Percentiles rank a stretch among this genome's conserved stretches.
Evolutionary conservation across 225 moss, liverwort and hornwort genomes (phyloP).

Genomic region (Straminergon stramineum): DNA sequence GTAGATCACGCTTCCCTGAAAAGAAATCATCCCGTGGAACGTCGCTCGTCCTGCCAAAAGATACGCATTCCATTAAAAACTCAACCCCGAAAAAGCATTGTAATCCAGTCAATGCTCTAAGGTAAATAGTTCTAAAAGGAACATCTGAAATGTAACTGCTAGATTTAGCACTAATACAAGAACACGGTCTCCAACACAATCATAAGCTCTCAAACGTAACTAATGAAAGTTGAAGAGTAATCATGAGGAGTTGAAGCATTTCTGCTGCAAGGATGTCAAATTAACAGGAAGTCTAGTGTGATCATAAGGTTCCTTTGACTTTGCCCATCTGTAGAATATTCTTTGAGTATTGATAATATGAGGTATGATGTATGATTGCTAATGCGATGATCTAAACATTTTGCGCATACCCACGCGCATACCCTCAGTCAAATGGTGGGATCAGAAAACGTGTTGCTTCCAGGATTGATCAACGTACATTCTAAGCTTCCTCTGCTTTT

Average conservation of each 20-base stretch:
- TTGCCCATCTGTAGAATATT: too few relatives aligned
- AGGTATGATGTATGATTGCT: background rate
- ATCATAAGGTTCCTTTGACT: background rate
- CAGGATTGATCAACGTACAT: background rate
- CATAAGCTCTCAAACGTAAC: background rate
- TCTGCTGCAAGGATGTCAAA: background rate
- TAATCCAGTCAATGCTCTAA: background rate
- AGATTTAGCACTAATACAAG: background rate
- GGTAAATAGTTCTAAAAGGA: background rate
- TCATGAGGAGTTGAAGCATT: background rate
- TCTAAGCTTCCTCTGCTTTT: background rate
- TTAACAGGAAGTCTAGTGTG: background rate
- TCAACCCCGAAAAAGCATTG: background rate
- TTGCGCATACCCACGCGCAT: background rate
- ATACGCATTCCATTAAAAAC: background rate
- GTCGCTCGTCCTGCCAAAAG: constrained; percentile 1
- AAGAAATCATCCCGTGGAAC: background rate
- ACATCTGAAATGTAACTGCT: background rate
- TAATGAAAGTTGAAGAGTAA: background rate
- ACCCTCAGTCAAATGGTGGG: background rate
- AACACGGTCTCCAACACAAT: background rate
- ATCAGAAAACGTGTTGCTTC: background rate
- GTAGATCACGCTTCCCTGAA: background rate
- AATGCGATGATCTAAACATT: background rate
- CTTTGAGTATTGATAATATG: too few relatives aligned